Evolutionary conservation across 352 stramenopile species (phyloP), one percentile per base, ranked within the genome.

Genomic region (Thalassiosira livingstoniorum): DNA sequence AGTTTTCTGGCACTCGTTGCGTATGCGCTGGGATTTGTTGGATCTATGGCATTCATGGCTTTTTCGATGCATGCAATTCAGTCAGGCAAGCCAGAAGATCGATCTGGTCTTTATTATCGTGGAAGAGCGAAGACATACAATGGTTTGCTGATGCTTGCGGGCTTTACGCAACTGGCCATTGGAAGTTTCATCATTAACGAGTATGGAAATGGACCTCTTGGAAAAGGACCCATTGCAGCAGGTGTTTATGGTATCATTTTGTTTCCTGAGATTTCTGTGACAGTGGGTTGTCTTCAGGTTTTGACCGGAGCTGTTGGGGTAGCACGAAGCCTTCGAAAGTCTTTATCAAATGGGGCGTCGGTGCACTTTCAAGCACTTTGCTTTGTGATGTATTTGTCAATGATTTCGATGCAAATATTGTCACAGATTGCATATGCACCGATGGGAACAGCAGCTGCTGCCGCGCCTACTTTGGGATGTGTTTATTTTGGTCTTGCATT

Each of bases 61-160:
- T 86, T 86, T 57, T 55, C 39, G 0, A 54, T 86, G 25, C 43
- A 79, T 61, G 47, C 72, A 3, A 78, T 72, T 53, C 58, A 86
- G 21, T 53, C 23, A 18, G 51, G 51, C 4, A 78, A 82, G 51
- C 72, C 72, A 18, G 13, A 61, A 43, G 18, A 73, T 31, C 72
- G 72, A 42, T 34, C 37, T 27, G 51, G 35, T 7, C 15, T n/a
- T 13, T 86, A 74, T 51, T 86, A 69, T 55, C n/a, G 57, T 32
- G 42, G 55, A 45, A 62, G 72, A 43, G 25, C 66, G 3, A 35
- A 25, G 18, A 62, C 75, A 13, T 86, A 86, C 54, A 64, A 60
- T 29, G 43, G 54, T 47, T 29, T 72, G 2, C 43, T 79, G 4
- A 43, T 79, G n/a, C 35, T 86, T 42, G 79, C 65, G 53, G 79